Evolutionary conservation across 1,284 basidiomycete species (phyloP).

Genomic region (Irpex sp.): DNA sequence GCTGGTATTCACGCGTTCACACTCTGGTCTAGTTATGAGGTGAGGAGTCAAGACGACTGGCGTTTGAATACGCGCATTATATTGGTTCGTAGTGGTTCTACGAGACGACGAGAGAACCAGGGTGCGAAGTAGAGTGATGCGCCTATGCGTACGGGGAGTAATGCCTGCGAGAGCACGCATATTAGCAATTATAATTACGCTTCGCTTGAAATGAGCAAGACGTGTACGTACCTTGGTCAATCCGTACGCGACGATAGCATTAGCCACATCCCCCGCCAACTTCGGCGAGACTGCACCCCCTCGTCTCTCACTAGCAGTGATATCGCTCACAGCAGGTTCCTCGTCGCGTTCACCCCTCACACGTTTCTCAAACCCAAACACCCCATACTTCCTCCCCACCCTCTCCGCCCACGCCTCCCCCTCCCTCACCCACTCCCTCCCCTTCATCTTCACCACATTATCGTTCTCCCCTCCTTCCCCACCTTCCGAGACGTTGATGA

Average conservation of each 20-base stretch:
- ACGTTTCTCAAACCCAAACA: constrained; percentile 74
- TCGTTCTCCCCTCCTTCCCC: constrained; percentile 12
- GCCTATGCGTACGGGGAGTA: constrained; percentile 73
- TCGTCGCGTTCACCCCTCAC: constrained; percentile 13
- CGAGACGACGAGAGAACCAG: constrained; percentile 58
- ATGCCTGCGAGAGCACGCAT: constrained; percentile 64
- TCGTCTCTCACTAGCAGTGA: not conserved
- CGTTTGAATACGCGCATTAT: constrained; percentile 22
- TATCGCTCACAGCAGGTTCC: not conserved
- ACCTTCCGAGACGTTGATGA: constrained; percentile 15
- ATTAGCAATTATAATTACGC: no score
- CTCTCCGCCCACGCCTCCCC: constrained; percentile 67
- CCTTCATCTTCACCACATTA: constrained; percentile 37
- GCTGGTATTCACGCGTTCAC: no score
- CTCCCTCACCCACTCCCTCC: constrained; percentile 64
- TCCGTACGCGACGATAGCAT: constrained; percentile 80
- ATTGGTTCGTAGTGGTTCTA: constrained; percentile 48
- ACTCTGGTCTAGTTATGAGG: no score
- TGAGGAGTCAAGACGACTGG: not conserved
- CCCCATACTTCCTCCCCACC: constrained; percentile 74
- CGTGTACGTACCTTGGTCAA: constrained; percentile 63
- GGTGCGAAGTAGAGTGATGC: constrained; percentile 74
- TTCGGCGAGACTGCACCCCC: constrained; percentile 17
- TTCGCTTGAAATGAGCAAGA: no score
- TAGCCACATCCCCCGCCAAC: constrained; percentile 67